Conservation (phyloP, 208 protist genomes). For the Plasmodiophora brassicae region DNA sequence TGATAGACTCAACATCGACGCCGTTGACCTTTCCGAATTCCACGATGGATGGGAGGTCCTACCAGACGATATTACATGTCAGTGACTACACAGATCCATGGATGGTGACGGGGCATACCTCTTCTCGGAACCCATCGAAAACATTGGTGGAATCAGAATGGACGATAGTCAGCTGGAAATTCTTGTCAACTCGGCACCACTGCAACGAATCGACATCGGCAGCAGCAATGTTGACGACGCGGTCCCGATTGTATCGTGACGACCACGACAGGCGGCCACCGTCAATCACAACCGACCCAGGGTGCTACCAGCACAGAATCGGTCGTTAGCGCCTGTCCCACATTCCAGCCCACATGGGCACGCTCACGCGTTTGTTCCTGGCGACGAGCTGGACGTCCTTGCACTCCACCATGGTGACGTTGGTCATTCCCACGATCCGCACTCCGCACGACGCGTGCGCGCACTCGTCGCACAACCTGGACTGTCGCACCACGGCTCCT, state of each 20-base stretch:
- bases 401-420: background rate
- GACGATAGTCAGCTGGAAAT: background rate
- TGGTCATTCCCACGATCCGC: background rate
- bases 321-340: background rate
- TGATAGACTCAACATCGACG: conserved; percentile 38
- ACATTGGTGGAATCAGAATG: background rate
- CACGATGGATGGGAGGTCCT: background rate
- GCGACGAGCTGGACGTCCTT: background rate
- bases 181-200: background rate
- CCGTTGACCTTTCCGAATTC: conserved; percentile 31
- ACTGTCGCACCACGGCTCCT: background rate
- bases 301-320: background rate
- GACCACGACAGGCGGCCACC: background rate
- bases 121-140: background rate
- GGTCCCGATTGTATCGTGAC: background rate
- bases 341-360: too few relatives aligned
- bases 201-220: background rate
- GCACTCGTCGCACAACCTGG: background rate
- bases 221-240: background rate
- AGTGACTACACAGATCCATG: background rate
- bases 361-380: background rate
- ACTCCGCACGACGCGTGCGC: background rate
- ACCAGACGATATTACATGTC: background rate
- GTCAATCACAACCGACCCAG: background rate
- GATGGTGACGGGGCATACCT: background rate